Conservation (phyloP, 106 monocot genomes). For the Amphibolis antarctica region DNA sequence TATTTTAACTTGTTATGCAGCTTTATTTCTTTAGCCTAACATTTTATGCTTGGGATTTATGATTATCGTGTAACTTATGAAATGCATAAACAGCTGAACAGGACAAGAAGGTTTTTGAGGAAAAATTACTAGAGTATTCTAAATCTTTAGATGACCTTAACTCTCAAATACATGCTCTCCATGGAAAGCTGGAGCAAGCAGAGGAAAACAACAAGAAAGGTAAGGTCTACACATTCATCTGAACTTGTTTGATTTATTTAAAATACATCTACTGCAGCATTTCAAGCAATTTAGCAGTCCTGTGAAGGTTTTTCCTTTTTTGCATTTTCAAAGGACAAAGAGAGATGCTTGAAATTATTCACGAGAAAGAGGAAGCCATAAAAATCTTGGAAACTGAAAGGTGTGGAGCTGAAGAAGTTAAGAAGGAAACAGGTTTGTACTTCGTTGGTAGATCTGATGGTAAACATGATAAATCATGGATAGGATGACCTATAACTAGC, state of each 20-base stretch:
- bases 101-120: conserved; percentile 70
- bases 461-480: neutral
- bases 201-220: conserved; percentile 40
- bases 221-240: conserved; percentile 7
- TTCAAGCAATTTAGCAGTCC: neutral
- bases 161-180: conserved; percentile 33
- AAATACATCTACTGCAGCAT: neutral
- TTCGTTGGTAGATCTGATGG: neutral
- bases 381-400: conserved; percentile 30
- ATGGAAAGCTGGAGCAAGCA: conserved; percentile 50
- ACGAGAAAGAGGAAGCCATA: conserved; percentile 59
- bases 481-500: neutral
- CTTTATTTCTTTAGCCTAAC: neutral
- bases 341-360: conserved; percentile 37
- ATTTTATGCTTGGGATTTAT: neutral
- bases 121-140: conserved; percentile 43
- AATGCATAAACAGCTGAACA: conserved; percentile 51
- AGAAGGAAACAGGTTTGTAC: conserved; percentile 51
- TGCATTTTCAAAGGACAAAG: conserved; percentile 36
- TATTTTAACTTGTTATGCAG: neutral
- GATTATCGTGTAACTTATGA: neutral
- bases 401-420: conserved; percentile 23
- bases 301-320: neutral
- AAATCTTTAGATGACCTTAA: conserved; percentile 60
- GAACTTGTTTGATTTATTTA: neutral